Conservation (phyloP, 345 rosid species). For the Salix brachista region DNA sequence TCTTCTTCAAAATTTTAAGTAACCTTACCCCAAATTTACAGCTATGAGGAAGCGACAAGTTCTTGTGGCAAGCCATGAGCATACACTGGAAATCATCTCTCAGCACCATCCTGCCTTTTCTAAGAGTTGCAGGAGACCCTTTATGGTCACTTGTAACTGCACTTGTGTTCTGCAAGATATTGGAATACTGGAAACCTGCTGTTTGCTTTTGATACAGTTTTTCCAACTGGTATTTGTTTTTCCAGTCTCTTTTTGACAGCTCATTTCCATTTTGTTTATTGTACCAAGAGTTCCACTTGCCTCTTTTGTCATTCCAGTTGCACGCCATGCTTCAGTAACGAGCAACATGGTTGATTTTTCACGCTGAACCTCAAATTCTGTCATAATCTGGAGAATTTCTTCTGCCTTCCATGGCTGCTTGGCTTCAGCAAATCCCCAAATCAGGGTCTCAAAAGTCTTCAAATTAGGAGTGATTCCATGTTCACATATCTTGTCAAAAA, state of each 20-base stretch:
- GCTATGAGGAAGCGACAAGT: constrained; percentile 29
- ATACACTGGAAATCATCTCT: constrained; percentile 28
- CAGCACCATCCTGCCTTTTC: constrained; percentile 24
- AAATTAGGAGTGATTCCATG: constrained; percentile 50
- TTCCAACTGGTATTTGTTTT: constrained; percentile 36
- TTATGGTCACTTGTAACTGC: too few species aligned
- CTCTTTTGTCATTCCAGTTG: constrained; percentile 50
- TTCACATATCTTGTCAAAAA: constrained; percentile 50
- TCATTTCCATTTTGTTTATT: constrained; percentile 22
- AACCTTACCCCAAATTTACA: constrained; percentile 49
- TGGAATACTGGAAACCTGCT: constrained; percentile 16
- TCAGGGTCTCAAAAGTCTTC: constrained; percentile 53
- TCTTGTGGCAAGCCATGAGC: constrained; percentile 30
- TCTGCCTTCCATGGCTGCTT: constrained; percentile 70
- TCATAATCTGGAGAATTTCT: constrained; percentile 52
- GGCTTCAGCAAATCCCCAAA: constrained; percentile 51
- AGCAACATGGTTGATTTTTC: constrained; percentile 48
- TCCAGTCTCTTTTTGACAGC: constrained; percentile 6
- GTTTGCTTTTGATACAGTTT: constrained; percentile 44
- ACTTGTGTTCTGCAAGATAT: constrained; percentile 34
- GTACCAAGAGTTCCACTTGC: constrained; percentile 39
- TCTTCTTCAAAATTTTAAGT: too few species aligned
- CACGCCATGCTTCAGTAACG: constrained; percentile 53
- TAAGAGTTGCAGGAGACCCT: too few species aligned
- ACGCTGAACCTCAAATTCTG: constrained; percentile 47